Conservation (phyloP, 306 rosid genomes). For the Rubus idaeus region DNA sequence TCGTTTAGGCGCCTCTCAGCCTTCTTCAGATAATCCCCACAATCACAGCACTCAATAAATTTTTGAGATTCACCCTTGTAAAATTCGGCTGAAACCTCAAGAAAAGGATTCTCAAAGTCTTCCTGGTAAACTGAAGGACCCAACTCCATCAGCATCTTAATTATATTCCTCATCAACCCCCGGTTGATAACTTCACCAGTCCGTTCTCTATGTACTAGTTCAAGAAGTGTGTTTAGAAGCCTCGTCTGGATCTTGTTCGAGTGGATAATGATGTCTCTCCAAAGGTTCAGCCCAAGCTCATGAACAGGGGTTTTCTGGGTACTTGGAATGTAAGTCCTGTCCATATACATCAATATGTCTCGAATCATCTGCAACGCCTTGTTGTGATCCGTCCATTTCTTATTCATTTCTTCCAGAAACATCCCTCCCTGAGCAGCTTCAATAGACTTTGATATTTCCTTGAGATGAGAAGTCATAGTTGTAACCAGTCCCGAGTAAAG, state of each 20-base stretch:
- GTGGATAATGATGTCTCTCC: conserved; percentile 76
- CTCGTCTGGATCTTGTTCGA: conserved; percentile 64
- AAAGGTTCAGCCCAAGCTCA: conserved; percentile 75
- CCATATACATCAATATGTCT: conserved; percentile 94
- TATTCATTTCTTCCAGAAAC: conserved; percentile 78
- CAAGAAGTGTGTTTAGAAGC: conserved; percentile 60
- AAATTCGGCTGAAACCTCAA: conserved; percentile 73
- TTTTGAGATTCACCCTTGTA: conserved; percentile 66
- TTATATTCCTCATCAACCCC: conserved; percentile 63
- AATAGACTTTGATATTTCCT: conserved; percentile 63
- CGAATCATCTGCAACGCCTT: conserved; percentile 76
- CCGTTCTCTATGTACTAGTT: conserved; percentile 61
- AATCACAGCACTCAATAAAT: conserved; percentile 72
- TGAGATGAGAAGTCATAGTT: conserved; percentile 72
- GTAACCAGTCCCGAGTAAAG: conserved; percentile 70
- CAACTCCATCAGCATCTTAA: conserved; percentile 78
- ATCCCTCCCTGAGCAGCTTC: conserved; percentile 71
- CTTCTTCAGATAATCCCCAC: conserved; percentile 77
- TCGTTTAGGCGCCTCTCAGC: conserved; percentile 75
- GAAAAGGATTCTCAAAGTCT: conserved; percentile 70
- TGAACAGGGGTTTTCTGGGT: conserved; percentile 64
- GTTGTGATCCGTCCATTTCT: conserved; percentile 78
- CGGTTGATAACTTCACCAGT: conserved; percentile 72
- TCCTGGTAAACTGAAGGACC: conserved; percentile 70
- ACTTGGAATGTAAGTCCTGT: conserved; percentile 75